These are phyloP conservation scores for Tricholoma flavovirens DNA, from an alignment of 768 basidiomycete species.

Conservation along the genomic window DNA sequence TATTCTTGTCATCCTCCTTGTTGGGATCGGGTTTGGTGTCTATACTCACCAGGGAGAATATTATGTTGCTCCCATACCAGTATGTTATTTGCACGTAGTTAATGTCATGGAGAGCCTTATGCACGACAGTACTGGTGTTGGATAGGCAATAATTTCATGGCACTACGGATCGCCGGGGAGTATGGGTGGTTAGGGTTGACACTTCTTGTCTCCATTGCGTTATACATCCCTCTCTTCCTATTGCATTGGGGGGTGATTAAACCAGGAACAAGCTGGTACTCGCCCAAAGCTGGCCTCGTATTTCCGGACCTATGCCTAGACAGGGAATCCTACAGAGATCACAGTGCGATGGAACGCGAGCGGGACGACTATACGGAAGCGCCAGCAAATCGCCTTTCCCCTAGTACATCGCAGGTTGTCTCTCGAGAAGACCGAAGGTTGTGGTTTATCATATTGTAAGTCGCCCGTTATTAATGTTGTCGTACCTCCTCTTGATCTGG, in stretches of 20 bases:
- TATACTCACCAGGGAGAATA: conserved; percentile 12
- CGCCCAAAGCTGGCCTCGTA: not conserved
- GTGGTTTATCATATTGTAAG: not conserved
- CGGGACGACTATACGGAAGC: not conserved
- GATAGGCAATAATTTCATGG: conserved; percentile 27
- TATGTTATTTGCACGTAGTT: conserved; percentile 13
- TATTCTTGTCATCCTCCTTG: conserved; percentile 30
- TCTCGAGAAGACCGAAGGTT: not conserved
- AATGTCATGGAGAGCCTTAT: not conserved
- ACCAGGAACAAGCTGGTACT: not conserved
- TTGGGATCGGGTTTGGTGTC: conserved; percentile 22
- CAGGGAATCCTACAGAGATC: not conserved
- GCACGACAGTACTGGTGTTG: conserved; percentile 36
- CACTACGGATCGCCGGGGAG: conserved; percentile 33
- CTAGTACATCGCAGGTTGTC: not conserved
- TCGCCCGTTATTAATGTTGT: not conserved
- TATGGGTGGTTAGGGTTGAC: conserved; percentile 44
- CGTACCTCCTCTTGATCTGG: not conserved
- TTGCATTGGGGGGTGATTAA: not conserved
- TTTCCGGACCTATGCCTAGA: not conserved
- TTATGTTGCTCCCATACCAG: conserved; percentile 31
- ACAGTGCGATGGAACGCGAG: not conserved
- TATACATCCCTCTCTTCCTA: conserved; percentile 17
- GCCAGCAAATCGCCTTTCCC: not conserved
- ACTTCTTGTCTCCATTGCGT: conserved; percentile 25